phyloP scores from a whole-genome alignment of 495 filamentous ascomycete species.

The Parachaetomium inaequale region DNA sequence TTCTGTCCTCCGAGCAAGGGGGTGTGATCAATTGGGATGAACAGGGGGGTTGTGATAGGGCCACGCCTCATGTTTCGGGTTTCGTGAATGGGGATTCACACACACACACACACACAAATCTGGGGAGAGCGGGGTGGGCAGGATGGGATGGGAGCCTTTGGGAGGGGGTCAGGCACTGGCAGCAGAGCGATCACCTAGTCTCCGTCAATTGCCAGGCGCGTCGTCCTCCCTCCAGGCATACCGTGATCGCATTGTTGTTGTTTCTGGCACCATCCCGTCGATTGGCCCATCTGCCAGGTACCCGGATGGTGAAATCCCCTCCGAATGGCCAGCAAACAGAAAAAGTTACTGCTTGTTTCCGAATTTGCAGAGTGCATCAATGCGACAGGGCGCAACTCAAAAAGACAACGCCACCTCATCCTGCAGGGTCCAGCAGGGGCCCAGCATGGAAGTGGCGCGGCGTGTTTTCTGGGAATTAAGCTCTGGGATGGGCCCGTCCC shows the following conservation, averaged over 20 bases:
- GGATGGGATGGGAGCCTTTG: too few species aligned
- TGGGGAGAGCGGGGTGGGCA: too few species aligned
- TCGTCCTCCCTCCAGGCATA: conserved; percentile 2
- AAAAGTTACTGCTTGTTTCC: background rate
- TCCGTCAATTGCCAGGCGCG: background rate
- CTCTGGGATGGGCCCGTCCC: conserved; percentile 11
- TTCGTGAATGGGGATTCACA: background rate
- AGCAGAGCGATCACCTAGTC: too few species aligned
- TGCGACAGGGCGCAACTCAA: background rate
- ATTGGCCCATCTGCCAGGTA: conserved; percentile 8
- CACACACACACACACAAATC: background rate
- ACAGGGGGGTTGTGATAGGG: background rate
- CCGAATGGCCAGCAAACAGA: background rate
- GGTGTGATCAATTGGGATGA: conserved; percentile 4
- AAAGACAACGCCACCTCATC: conserved; percentile 4
- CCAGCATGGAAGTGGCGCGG: too few species aligned
- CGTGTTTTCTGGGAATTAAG: background rate
- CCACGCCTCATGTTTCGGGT: background rate
- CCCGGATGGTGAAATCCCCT: background rate
- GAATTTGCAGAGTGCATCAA: conserved; percentile 6
- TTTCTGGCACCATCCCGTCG: background rate
- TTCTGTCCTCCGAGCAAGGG: background rate
- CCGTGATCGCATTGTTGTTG: background rate
- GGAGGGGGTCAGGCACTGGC: too few species aligned
- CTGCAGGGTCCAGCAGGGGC: background rate